These are phyloP conservation scores for Penicillium turbatum DNA, from an alignment of 495 filamentous ascomycete genomes.

Conservation along the genomic window DNA sequence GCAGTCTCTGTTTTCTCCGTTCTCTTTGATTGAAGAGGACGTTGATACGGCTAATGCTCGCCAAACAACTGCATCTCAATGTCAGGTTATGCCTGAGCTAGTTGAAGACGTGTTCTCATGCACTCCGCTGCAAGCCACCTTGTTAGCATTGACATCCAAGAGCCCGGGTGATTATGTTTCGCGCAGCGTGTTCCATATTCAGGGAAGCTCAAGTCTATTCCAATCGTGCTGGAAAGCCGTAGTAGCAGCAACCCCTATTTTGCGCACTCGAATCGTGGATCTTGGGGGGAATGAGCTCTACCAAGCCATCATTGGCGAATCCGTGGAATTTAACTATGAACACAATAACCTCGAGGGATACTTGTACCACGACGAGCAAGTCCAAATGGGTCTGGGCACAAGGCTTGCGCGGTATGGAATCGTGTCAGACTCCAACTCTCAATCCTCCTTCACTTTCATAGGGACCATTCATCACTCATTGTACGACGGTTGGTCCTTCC, in stretches of 20 bases:
- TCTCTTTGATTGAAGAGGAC: background rate
- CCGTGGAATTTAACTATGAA: no score
- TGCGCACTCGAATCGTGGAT: background rate
- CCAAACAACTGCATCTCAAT: background rate
- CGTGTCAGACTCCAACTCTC: no score
- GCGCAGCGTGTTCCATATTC: background rate
- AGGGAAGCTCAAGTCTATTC: background rate
- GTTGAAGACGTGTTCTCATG: background rate
- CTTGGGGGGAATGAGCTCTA: background rate
- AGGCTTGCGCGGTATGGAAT: background rate
- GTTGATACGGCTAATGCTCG: background rate
- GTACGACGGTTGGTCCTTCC: background rate
- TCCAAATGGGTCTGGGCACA: background rate
- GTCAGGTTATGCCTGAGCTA: background rate
- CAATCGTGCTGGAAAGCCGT: background rate
- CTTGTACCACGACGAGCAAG: background rate
- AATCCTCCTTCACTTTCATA: background rate
- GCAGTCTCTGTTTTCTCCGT: no score
- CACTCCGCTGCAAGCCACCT: background rate
- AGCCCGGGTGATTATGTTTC: background rate
- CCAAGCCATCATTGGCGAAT: background rate
- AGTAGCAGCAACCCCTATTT: background rate
- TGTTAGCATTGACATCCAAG: background rate
- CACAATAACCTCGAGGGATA: no score
- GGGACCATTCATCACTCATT: background rate